Evolutionary conservation across 2,329 filamentous ascomycete genomes (phyloP), one percentile per base, ranked within the genome.

Genomic region (Pseudopyrenochaeta lycopersici): DNA sequence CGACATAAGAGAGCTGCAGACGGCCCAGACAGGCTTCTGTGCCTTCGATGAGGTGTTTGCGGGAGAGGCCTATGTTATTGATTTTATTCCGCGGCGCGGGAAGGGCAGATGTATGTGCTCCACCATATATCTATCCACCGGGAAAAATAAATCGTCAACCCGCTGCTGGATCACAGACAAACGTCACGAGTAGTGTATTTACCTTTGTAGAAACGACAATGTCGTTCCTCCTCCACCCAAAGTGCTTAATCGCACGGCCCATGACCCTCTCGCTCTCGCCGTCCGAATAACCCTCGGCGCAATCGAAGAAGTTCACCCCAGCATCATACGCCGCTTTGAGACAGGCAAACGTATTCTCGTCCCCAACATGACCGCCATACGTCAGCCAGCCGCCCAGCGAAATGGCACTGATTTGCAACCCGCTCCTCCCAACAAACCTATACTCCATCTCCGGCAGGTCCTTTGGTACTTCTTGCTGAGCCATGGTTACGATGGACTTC

Each of bases 351-450:
- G 85, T 82, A 56, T 82, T 82, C 49, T 88, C 85, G 69, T 86
- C 84, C 49, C 88, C 86, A 27, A 91, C 86, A 63, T 90, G 87
- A 15, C 88, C 89, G 48, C 90, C 90, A 62, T 90, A 91, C 1
- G 90, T 92, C 46, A 92, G 80, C 77, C 76, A 79, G 49, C 77
- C 77, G 29, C 79, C 90, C 2, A 92, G 80, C 1, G 87, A 88
- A 58, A 92, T 88, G 40, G 86, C 83, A 23, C 89, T 92, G 30
- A 92, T 88, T 72, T 91, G 86, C 15, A 92, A 82, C 48, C 90
- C 89, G 14, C 88, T 89, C 33, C 84, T 84, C 67, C 90, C 89
- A 7, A 91, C 82, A 76, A 86, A 87, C 63, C 89, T 86, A 76
- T 91, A 91, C 67, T 88, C 81, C 89, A 90, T 91, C 56, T 79